A percentile compares a stretch with the other conserved stretches of the same genome.
phyloP scores from a whole-genome alignment of 2,329 filamentous ascomycete species.

The Penicillium frequentans region DNA sequence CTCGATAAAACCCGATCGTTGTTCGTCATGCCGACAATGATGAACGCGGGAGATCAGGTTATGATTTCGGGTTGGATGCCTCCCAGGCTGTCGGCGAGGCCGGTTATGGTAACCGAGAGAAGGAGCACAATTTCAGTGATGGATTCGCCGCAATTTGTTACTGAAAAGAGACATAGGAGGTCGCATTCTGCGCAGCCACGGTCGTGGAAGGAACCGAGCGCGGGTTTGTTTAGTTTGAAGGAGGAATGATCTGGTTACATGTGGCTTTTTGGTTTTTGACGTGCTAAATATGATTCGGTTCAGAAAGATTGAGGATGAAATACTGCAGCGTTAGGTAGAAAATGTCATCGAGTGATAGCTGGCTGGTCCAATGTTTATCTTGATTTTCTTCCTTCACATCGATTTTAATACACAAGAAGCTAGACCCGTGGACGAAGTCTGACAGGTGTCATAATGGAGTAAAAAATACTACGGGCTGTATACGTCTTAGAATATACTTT shows the following conservation, averaged over 20 bases:
- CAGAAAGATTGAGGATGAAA: background rate
- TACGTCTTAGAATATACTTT: too few species aligned
- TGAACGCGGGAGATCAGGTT: constrained; percentile 14
- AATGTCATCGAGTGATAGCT: background rate
- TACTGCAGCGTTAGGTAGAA: background rate
- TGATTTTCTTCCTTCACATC: background rate
- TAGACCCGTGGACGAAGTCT: background rate
- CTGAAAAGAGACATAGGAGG: constrained; percentile 32
- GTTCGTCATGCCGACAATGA: constrained; percentile 28
- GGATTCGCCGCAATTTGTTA: constrained; percentile 11
- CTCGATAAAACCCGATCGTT: constrained; percentile 34
- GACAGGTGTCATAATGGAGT: background rate
- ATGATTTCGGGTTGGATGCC: constrained; percentile 25
- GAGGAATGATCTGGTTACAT: constrained; percentile 24
- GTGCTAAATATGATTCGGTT: background rate
- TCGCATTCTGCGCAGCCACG: constrained; percentile 41
- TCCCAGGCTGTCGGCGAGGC: background rate
- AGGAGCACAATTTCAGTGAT: background rate
- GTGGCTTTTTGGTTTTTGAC: background rate
- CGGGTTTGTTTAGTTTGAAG: constrained; percentile 35
- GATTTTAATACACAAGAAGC: background rate
- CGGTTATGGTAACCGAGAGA: constrained; percentile 2
- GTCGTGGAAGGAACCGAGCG: constrained; percentile 37
- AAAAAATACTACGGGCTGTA: background rate
- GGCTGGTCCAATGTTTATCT: background rate